Conservation (phyloP, 257 asterid genomes). For the Petrea volubilis region DNA sequence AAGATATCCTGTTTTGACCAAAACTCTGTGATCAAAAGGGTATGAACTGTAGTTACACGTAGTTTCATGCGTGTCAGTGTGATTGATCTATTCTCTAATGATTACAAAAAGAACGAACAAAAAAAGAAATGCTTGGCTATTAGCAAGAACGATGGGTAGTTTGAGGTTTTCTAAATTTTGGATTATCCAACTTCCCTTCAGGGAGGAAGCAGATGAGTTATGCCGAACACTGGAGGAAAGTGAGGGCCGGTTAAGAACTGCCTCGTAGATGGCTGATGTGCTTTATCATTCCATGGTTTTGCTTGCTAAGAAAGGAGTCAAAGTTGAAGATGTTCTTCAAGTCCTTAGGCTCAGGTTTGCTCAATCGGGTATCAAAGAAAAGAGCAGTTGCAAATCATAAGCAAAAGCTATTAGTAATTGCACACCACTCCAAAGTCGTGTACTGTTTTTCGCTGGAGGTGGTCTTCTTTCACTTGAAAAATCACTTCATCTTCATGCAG, state of each 20-base stretch:
- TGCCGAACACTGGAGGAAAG: conserved; percentile 77
- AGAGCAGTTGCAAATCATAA: conserved; percentile 57
- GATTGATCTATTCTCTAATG: too few relatives aligned
- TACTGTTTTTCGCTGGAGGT: neutral
- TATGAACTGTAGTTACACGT: too few relatives aligned
- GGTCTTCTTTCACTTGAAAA: neutral
- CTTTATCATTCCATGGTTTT: conserved; percentile 82
- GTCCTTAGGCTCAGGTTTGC: conserved; percentile 73
- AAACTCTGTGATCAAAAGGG: too few relatives aligned
- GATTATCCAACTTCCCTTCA: neutral
- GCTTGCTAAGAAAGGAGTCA: conserved; percentile 62
- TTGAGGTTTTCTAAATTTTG: neutral
- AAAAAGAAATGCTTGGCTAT: too few relatives aligned
- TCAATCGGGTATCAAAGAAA: conserved; percentile 83
- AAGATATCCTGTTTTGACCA: too few relatives aligned
- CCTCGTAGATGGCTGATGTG: conserved; percentile 84
- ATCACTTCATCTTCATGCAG: neutral
- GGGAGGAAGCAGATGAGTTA: conserved; percentile 94
- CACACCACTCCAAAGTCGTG: neutral
- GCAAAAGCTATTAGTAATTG: neutral
- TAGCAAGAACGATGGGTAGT: too few relatives aligned
- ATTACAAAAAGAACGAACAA: too few relatives aligned
- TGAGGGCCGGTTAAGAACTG: conserved; percentile 65
- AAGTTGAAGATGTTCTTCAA: conserved; percentile 72
- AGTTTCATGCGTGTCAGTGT: too few relatives aligned